These are phyloP conservation scores for Ophiostoma himal-ulmi DNA, from an alignment of 2,329 filamentous ascomycete species.

Conservation along the genomic window DNA sequence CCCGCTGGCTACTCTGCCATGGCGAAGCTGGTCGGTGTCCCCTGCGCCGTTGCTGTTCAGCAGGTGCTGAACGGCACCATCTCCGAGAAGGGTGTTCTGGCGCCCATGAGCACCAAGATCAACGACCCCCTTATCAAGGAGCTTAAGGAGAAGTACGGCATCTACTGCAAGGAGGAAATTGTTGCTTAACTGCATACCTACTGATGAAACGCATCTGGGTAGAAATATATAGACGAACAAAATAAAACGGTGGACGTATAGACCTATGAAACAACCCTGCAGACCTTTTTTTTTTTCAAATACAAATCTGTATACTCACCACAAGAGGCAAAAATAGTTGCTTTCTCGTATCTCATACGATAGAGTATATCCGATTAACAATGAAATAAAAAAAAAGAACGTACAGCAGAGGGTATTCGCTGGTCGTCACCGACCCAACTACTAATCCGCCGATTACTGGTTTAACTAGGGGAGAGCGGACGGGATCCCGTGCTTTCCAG, in stretches of 20 bases:
- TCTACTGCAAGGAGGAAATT: conserved; percentile 28
- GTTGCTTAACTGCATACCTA: neutral
- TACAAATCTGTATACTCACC: no score
- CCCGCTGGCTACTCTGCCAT: conserved; percentile 70
- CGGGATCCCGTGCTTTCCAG: conserved; percentile 20
- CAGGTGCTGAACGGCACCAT: conserved; percentile 61
- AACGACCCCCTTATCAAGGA: conserved; percentile 67
- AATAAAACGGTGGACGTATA: neutral
- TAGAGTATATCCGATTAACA: no score
- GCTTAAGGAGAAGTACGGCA: conserved; percentile 51
- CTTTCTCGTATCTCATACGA: no score
- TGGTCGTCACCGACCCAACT: conserved; percentile 22
- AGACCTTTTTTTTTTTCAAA: no score
- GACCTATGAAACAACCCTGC: neutral
- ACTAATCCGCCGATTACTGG: conserved; percentile 19
- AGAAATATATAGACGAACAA: conserved; percentile 12
- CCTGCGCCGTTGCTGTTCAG: conserved; percentile 55
- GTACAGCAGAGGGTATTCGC: conserved; percentile 23
- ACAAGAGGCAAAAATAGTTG: no score
- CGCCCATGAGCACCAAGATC: conserved; percentile 60
- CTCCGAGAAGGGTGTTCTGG: conserved; percentile 57
- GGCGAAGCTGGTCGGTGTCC: conserved; percentile 71
- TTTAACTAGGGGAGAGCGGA: conserved; percentile 22
- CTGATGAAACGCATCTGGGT: neutral
- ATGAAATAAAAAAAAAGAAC: neutral